Evolutionary conservation across 345 rosid species (phyloP).

Genomic region (Litchi chinensis): DNA sequence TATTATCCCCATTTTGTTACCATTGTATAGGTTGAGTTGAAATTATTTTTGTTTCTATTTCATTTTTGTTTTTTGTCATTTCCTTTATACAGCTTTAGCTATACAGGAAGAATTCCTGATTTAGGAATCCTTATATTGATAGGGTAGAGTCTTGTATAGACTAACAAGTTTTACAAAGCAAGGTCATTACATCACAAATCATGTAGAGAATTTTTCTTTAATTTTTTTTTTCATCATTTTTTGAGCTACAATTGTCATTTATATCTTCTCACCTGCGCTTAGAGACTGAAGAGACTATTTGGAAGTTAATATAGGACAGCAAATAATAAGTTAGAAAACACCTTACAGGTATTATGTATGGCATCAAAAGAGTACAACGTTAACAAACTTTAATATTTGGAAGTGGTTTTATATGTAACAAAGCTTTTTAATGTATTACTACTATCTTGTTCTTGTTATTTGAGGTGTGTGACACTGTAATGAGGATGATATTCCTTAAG

Average conservation of each 20-base stretch:
- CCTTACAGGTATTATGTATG: too few relatives aligned
- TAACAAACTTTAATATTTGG: not conserved
- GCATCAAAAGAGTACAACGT: too few relatives aligned
- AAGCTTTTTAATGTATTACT: too few relatives aligned
- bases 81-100: not conserved
- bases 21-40: conserved; percentile 35
- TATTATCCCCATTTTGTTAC: conserved; percentile 16
- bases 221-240: not conserved
- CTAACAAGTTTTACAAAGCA: conserved; percentile 6
- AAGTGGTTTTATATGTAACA: not conserved
- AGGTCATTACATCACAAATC: conserved; percentile 9
- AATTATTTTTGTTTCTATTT: not conserved
- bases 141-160: conserved; percentile 26
- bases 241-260: not conserved
- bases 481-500: conserved; percentile 18
- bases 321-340: too few relatives aligned
- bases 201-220: not conserved
- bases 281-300: not conserved
- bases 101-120: not conserved
- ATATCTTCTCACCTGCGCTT: not conserved
- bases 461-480: not conserved
- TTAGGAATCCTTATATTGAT: not conserved
- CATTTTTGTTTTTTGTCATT: not conserved
- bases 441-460: not conserved
- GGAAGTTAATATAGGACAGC: too few relatives aligned